Conservation (phyloP, 306 rosid species). For the Cucumis cinereus region DNA sequence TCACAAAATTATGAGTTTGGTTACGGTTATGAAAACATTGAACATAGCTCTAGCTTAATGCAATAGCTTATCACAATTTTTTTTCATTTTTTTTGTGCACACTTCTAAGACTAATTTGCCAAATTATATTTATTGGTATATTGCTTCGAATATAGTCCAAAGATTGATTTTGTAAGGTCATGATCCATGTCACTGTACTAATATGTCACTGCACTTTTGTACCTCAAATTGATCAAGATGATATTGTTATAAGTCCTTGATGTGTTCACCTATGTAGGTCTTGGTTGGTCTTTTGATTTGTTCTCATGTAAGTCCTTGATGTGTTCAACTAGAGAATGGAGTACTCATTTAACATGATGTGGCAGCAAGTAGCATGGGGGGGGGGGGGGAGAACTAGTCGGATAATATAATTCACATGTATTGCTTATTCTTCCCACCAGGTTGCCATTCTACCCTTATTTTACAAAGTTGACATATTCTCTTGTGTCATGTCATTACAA, state of each 20-base stretch:
- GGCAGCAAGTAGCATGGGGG: background rate
- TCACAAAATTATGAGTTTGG: background rate
- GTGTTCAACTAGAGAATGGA: background rate
- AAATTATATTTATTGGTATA: background rate
- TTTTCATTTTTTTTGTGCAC: background rate
- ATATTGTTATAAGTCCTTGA: too few species aligned
- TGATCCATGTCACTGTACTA: background rate
- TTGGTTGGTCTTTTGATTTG: conserved; percentile 78
- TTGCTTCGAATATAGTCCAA: background rate
- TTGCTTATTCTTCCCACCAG: background rate
- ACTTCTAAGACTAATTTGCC: background rate
- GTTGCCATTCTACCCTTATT: background rate
- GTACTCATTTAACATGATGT: background rate
- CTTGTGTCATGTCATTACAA: background rate
- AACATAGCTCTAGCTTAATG: background rate
- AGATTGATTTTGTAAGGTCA: background rate
- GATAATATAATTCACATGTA: background rate
- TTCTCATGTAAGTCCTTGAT: conserved; percentile 17
- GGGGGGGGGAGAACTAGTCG: background rate
- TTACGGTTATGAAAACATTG: background rate
- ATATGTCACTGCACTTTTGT: background rate
- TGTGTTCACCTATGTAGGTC: conserved; percentile 29
- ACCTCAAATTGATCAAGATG: background rate
- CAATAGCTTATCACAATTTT: background rate
- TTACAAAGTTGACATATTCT: background rate